Percentiles rank a stretch among this genome's conserved stretches.
Evolutionary conservation across 148 eudicot species (phyloP).

Genomic region (Spergularia marina): DNA sequence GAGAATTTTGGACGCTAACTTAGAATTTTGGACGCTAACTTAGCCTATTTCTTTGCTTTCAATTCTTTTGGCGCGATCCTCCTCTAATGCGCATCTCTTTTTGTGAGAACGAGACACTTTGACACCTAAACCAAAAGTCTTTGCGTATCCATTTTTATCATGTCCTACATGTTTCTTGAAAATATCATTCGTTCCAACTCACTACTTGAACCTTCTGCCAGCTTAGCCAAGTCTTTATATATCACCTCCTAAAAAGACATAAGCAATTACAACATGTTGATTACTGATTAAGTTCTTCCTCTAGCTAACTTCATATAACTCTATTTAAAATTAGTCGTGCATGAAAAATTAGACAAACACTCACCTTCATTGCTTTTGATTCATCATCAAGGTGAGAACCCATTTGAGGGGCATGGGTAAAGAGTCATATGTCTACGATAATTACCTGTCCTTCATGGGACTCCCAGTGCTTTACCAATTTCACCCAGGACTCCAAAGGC

Average conservation of each 20-base stretch:
- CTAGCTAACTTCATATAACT: no score
- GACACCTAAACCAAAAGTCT: not conserved
- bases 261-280: no score
- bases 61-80: conserved; percentile 2
- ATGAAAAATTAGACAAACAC: no score
- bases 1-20: no score
- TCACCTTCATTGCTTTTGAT: not conserved
- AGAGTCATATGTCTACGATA: not conserved
- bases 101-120: not conserved
- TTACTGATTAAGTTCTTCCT: no score
- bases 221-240: no score
- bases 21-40: no score
- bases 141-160: not conserved
- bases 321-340: no score
- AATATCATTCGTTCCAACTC: not conserved
- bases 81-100: conserved; percentile 12
- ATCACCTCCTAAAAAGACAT: no score
- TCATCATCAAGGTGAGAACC: conserved; percentile 12
- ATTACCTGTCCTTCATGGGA: no score
- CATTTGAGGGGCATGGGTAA: not conserved
- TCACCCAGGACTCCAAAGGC: not conserved
- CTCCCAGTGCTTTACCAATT: not conserved
- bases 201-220: no score
- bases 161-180: conserved; percentile 3
- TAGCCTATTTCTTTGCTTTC: no score